Base-by-base conservation (phyloP, 352 stramenopile species). In the Peronosclerospora sorghi region DNA sequence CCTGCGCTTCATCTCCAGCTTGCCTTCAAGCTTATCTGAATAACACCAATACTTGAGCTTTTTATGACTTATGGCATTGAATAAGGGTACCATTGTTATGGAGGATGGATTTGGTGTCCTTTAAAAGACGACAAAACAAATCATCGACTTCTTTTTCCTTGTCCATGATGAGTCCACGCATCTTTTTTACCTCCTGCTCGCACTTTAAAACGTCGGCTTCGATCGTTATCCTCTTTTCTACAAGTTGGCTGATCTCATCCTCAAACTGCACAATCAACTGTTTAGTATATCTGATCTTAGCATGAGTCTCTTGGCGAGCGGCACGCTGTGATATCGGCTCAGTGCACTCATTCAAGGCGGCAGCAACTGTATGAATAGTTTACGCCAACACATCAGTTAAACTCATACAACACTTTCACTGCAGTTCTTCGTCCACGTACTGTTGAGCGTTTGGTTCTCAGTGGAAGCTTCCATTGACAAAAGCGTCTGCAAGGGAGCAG, bases 1-100 rank as follows among this genome's bases (percentile, higher is more conserved):
- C 29, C 59, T 74, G 26, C 59, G 53, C 37, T 79, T 74, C 4
- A 44, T 40, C 26, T 74, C 73, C 15, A 79, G 36, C 30, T 74
- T 73, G 13, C 37, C 26, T 35, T 64, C 48, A 8, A 65, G 38
- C 15, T 62, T 61, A 42, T 48, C 68, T 79, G 41, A 4, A 2
- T 38, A 14, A 30, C 24, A 4, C 19, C 41, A 5, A 28, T 23
- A 9, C 2, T 23, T 34, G 28, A 53, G 30, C 14, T 19, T n/a
- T 35, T 9, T 1, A 35, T 17, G 7, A 35, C 8, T 19, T 17
- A 17, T 19, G 17, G 18, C 12, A 32, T n/a, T 8, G 5, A 41
- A 41, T 12, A 12, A 26, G 1, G 14, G 27, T 53, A 79, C 68
- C 63, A 32, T 68, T 79, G 41, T 70, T 56, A 47, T 47, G 43